A percentile compares a stretch with the other conserved stretches of the same genome.
These are phyloP conservation scores for Pistacia integerrima DNA, from an alignment of 345 rosid species.

Conservation along the genomic window DNA sequence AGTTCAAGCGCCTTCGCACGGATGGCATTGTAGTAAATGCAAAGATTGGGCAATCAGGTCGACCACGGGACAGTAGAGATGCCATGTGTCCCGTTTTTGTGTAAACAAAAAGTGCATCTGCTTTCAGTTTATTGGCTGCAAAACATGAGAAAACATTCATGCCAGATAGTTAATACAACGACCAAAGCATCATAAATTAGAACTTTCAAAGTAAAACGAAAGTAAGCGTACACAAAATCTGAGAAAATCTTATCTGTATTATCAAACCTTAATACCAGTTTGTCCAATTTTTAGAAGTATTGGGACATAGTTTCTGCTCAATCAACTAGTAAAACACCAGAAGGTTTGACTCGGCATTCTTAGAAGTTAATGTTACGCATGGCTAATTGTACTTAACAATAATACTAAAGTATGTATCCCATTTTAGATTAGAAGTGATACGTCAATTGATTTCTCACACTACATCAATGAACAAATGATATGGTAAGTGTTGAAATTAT, in stretches of 20 bases:
- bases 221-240: neutral
- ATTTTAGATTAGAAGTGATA: too few relatives aligned
- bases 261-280: neutral
- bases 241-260: neutral
- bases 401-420: too few relatives aligned
- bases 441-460: too few relatives aligned
- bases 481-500: too few relatives aligned
- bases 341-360: neutral
- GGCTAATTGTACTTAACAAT: neutral
- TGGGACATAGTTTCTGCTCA: neutral
- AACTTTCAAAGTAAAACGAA: neutral
- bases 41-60: constrained; percentile 36
- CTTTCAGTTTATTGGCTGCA: constrained; percentile 37
- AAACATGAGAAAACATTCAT: neutral
- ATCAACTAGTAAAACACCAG: neutral
- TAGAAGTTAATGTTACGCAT: neutral
- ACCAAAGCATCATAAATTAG: neutral
- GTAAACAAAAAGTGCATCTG: constrained; percentile 34
- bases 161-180: neutral
- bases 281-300: neutral
- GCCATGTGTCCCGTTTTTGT: constrained; percentile 29
- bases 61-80: constrained; percentile 30
- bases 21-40: constrained; percentile 25
- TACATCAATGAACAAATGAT: too few relatives aligned
- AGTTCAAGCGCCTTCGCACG: constrained; percentile 22